Evolutionary conservation across 2,329 filamentous ascomycete species (phyloP).

Genomic region (Cercospora zeina): DNA sequence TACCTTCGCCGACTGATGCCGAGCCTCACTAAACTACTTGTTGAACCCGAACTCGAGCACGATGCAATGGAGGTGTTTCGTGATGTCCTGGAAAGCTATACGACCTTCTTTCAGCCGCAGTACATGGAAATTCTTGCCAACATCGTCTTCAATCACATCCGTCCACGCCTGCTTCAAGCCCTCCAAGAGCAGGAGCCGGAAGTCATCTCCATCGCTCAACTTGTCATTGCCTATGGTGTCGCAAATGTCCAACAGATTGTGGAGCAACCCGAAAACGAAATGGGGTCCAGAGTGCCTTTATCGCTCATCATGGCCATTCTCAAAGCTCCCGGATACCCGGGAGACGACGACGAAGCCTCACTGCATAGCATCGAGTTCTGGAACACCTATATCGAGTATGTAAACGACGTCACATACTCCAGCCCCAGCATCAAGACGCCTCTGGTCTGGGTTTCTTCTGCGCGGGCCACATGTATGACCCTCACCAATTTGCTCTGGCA

Average conservation of each 20-base stretch:
- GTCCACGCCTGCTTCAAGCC: constrained; percentile 52
- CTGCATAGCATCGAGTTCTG: constrained; percentile 77
- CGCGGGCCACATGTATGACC: constrained; percentile 61
- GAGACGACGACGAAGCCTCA: constrained; percentile 73
- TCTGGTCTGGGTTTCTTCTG: constrained; percentile 59
- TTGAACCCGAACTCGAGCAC: constrained; percentile 59
- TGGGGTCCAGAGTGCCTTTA: constrained; percentile 54
- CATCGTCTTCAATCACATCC: constrained; percentile 57
- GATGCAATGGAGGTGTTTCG: constrained; percentile 63
- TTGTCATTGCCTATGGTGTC: constrained; percentile 69
- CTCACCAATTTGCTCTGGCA: constrained; percentile 41
- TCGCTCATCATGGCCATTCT: constrained; percentile 64
- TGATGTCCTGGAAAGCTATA: constrained; percentile 66
- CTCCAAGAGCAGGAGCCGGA: constrained; percentile 61
- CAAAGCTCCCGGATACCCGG: constrained; percentile 64
- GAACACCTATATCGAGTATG: constrained; percentile 69
- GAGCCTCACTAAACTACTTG: constrained; percentile 61
- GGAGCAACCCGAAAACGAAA: constrained; percentile 52
- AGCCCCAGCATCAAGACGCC: constrained; percentile 43
- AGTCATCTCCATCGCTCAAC: constrained; percentile 59
- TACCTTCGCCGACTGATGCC: constrained; percentile 62
- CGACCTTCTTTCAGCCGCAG: constrained; percentile 59
- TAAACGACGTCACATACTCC: constrained; percentile 60
- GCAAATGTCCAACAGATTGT: constrained; percentile 63
- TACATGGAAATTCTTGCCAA: constrained; percentile 60